Base-by-base conservation (phyloP, 1,139 yeast genomes). In the Protomyces lactucae-debilis region DNA sequence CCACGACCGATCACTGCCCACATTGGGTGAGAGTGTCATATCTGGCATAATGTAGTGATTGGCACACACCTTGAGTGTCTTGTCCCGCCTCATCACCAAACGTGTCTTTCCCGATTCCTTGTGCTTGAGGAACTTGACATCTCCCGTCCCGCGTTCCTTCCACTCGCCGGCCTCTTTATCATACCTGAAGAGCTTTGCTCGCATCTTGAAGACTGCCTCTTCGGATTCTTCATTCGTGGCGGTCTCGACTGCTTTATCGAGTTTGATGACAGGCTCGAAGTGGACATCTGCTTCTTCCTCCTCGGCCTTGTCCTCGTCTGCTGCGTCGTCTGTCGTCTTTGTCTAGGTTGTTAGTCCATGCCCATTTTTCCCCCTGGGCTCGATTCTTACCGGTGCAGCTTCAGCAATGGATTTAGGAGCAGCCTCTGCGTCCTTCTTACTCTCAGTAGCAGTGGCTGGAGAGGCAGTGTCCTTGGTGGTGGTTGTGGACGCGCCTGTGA, bases 61-160 rank as follows among this genome's bases (percentile, higher is more conserved):
- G 73, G 99, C 99, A 79, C 99, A 93, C 73, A 95, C 87, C 83
- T 93, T 93, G 75, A 92, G 84, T 66, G 98, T 93, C 82, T 93
- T 93, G 80, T 93, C 99, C 80, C 99, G 90, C 84, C 99, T 89
- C 99, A 93, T 93, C 75, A 93, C 82, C 70, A 93, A 79, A 80
- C 99, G 87, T 69, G 88, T 88, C 80, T 89, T 92, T 66, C 83
- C 82, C 66, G 90, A 80, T 68, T 79, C 79, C 78, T 89, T 90
- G 80, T 92, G 97, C 80, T 93, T 84, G 76, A 93, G 84, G 78
- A 93, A 90, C 79, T 92, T 90, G 73, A 92, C 97, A 75, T 93
- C 99, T 73, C 99, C 99, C 55, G 97, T 91, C 71, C 99, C 99
- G 81, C 99, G 88, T 82, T 95, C 99, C 78, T 95, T 93, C 99